Evolutionary conservation across 2,329 filamentous ascomycete species (phyloP), one percentile per base, ranked within the genome.

Genomic region (Colletotrichum sp.): DNA sequence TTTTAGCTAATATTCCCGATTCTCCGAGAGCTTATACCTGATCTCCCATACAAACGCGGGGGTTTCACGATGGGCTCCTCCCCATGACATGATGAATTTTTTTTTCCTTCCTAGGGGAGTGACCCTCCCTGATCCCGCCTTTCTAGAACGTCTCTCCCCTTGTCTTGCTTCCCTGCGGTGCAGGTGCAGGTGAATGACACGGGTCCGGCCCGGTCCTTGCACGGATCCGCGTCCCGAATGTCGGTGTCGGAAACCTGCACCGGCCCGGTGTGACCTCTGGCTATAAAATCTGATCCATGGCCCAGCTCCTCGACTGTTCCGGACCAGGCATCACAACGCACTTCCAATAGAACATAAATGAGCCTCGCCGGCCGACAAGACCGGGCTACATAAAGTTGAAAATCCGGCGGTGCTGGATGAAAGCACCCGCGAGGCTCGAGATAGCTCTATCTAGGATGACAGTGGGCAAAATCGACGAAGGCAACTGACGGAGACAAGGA

Each of bases 1-100:
- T 73, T 64, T 64, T 64, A 68, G 63, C 48, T 73, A 63, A 69
- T 75, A 64, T 75, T 38, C 38, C 73, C 58, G 69, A 73, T 75
- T 52, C 36, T 14, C 73, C 69, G 56, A 73, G 55, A 73, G 36
- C 13, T 48, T 52, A 52, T 26, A 32, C 28, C 16, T 34, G 16
- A n/a, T 34, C 67, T 32, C 8, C 21, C 67, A 34, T 14, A n/a
- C 34, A 10, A 34, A 69, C 67, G 67, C 55, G 36, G 56, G 26
- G n/a, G 18, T 34, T 43, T 52, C 24, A 21, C 9, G 7, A 38
- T 21, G 16, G n/a, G n/a, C 43, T 52, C 43, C 28, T 52, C 16
- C 67, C 26, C 67, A 36, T 62, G 56, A 62, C 36, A 48, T 28
- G 24, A 24, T 43, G 24, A 48, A 30, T 14, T 36, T 62, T 52